Percentiles rank a stretch among this genome's conserved stretches.
These are phyloP conservation scores for Akanthomyces muscarius DNA, from an alignment of 2,329 filamentous ascomycete genomes.

Conservation along the genomic window DNA sequence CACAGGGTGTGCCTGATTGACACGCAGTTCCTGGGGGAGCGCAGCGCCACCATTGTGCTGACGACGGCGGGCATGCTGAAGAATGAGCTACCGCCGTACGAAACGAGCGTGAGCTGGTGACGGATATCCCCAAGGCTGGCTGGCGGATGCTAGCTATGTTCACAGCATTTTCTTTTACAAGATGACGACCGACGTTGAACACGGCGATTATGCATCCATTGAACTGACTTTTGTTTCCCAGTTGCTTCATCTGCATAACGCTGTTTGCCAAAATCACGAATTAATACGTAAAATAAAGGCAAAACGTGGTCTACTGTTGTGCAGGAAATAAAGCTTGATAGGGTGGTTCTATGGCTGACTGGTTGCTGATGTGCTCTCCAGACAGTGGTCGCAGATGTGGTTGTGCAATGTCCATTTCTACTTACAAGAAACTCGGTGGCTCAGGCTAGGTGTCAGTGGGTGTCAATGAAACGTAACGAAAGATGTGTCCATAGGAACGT, in stretches of 20 bases:
- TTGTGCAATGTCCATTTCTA: too few species aligned
- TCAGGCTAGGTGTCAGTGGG: too few species aligned
- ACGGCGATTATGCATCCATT: neutral
- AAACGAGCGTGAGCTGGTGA: slow-evolving; percentile 7
- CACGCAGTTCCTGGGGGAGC: slow-evolving; percentile 5
- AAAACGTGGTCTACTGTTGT: too few species aligned
- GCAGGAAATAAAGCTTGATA: too few species aligned
- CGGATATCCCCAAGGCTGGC: neutral
- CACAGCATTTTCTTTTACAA: too few species aligned
- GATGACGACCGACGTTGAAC: neutral
- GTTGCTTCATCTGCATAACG: slow-evolving; percentile 11
- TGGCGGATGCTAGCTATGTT: neutral
- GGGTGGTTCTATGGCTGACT: too few species aligned
- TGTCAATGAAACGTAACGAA: too few species aligned
- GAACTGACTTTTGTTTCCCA: neutral
- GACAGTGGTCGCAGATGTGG: too few species aligned
- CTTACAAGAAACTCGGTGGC: too few species aligned
- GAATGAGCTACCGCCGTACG: neutral
- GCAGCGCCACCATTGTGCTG: slow-evolving; percentile 4
- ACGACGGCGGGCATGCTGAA: slow-evolving; percentile 5
- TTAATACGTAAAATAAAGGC: neutral
- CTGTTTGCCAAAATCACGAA: slow-evolving; percentile 11
- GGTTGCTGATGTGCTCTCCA: too few species aligned
- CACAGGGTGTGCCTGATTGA: slow-evolving; percentile 10
- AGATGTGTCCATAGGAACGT: too few species aligned